A percentile compares a stretch with the other conserved stretches of the same genome.
These are phyloP conservation scores for Aspergillus sojae DNA, from an alignment of 2,329 filamentous ascomycete species.

Conservation along the genomic window DNA sequence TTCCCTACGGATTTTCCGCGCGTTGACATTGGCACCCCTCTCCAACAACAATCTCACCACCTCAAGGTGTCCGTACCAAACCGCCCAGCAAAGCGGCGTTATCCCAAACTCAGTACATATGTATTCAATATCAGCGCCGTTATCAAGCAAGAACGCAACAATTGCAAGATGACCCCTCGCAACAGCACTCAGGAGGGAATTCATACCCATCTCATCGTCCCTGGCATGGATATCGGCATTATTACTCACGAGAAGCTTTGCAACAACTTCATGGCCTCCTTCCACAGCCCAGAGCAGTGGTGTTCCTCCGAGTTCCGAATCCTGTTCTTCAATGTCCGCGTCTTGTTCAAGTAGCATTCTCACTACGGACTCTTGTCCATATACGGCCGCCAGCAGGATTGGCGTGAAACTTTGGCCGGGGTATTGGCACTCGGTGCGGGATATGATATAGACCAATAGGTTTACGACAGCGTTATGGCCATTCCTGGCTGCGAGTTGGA, in stretches of 20 bases:
- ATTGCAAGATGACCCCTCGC: no score
- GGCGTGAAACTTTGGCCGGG: background rate
- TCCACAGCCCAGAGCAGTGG: background rate
- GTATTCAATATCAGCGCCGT: no score
- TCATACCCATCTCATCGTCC: no score
- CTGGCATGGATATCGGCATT: background rate
- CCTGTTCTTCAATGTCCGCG: background rate
- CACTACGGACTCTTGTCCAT: background rate
- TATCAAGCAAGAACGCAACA: no score
- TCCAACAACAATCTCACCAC: no score
- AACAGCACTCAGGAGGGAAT: no score
- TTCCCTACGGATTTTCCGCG: no score
- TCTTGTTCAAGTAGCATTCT: background rate
- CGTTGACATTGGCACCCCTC: no score
- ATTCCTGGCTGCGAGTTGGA: background rate
- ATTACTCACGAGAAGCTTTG: background rate
- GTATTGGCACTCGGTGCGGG: background rate
- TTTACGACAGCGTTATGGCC: background rate
- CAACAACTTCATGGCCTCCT: background rate
- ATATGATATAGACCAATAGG: background rate
- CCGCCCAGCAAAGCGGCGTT: no score
- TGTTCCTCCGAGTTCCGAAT: background rate
- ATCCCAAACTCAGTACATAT: no score
- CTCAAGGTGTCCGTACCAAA: no score
- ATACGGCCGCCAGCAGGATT: background rate